phyloP scores from a whole-genome alignment of 2,329 filamentous ascomycete species.

The Scorias spongiosa region DNA sequence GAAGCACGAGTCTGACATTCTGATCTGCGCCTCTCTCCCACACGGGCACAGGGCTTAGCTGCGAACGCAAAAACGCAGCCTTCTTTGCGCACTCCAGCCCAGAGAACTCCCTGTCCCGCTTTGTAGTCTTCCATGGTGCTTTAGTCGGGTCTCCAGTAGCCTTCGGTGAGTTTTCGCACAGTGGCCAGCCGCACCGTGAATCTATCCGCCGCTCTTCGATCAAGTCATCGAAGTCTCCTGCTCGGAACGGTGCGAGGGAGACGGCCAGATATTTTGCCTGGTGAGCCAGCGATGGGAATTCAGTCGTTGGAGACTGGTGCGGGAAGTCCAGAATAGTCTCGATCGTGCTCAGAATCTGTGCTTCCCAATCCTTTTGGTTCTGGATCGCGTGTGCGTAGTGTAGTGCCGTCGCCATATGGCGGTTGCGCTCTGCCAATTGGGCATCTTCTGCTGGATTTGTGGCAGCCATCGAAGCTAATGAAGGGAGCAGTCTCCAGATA shows the following conservation, averaged over 20 bases:
- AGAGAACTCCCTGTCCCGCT: slow-evolving; percentile 77
- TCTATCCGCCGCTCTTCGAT: slow-evolving; percentile 80
- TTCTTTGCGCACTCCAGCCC: slow-evolving; percentile 61
- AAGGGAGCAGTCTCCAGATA: no score
- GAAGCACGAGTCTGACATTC: background rate
- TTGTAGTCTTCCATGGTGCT: slow-evolving; percentile 52
- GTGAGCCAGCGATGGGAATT: slow-evolving; percentile 25
- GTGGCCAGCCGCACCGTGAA: slow-evolving; percentile 64
- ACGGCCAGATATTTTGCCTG: slow-evolving; percentile 52
- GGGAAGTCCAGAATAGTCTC: slow-evolving; percentile 56
- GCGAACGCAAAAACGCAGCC: slow-evolving; percentile 74
- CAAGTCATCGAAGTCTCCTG: slow-evolving; percentile 75
- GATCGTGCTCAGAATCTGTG: slow-evolving; percentile 55
- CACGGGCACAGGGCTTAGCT: slow-evolving; percentile 69
- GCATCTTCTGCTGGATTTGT: no score
- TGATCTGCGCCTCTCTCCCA: slow-evolving; percentile 49
- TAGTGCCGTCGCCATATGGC: slow-evolving; percentile 35
- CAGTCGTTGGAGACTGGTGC: slow-evolving; percentile 24
- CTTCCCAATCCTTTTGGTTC: slow-evolving; percentile 63
- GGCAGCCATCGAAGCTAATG: no score
- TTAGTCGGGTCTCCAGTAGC: slow-evolving; percentile 29
- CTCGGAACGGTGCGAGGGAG: slow-evolving; percentile 56
- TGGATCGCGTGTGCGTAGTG: slow-evolving; percentile 74
- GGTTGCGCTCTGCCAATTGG: background rate
- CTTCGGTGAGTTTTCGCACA: slow-evolving; percentile 55